phyloP scores from a whole-genome alignment of 2,329 filamentous ascomycete species.

The Talaromyces sp. region DNA sequence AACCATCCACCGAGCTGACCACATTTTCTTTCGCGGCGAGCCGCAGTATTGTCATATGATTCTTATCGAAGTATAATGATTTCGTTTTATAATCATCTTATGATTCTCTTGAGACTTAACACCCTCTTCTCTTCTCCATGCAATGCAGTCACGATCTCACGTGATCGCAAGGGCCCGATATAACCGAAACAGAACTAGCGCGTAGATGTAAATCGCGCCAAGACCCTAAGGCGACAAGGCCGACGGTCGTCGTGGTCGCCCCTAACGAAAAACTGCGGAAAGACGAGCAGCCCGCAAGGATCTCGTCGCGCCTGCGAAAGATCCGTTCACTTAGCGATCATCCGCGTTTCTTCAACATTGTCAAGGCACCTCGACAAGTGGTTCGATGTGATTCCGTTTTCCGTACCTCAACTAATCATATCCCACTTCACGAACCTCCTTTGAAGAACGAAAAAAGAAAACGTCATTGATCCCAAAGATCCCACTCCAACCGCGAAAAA shows the following conservation, averaged over 20 bases:
- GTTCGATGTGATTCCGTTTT: not conserved
- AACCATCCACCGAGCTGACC: not conserved
- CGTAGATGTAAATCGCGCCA: not conserved
- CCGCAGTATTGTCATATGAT: conserved; percentile 6
- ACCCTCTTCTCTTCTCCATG: not conserved
- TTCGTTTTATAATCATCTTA: not conserved
- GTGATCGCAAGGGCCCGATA: not conserved
- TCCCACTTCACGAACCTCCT: not conserved
- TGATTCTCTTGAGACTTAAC: not conserved
- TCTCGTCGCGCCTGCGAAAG: conserved; percentile 14
- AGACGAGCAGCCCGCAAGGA: conserved; percentile 3
- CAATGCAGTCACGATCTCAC: not conserved
- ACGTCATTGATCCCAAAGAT: conserved; percentile 3
- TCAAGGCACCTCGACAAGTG: not conserved
- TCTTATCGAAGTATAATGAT: conserved; percentile 1
- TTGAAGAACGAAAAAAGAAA: not conserved
- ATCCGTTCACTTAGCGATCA: conserved; percentile 5
- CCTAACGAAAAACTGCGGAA: conserved; percentile 8
- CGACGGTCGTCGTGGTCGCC: conserved; percentile 4
- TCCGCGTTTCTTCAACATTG: conserved; percentile 8
- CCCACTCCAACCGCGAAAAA: not conserved
- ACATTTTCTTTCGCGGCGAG: not conserved
- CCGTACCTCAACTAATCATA: not conserved
- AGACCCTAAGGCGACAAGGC: conserved; percentile 5
- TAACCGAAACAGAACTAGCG: conserved; percentile 5